Percentiles rank a stretch among this genome's conserved stretches.
Conservation (phyloP, 2,329 filamentous ascomycete species). For the Exserohilum rostratum region DNA sequence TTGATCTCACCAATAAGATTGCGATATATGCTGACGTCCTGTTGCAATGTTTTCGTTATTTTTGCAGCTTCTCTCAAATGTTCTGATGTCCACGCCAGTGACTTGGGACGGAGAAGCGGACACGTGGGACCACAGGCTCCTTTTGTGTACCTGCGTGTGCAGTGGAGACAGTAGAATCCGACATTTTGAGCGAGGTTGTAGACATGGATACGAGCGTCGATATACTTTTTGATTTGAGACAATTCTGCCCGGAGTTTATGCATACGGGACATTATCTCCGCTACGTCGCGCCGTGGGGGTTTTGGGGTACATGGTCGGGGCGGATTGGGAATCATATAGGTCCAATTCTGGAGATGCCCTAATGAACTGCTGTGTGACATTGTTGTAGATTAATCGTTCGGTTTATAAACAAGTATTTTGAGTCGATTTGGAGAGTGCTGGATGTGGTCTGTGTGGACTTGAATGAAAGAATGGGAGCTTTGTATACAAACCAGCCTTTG, state of each 20-base stretch:
- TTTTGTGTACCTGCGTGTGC: neutral
- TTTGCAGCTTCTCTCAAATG: neutral
- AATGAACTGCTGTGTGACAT: no score
- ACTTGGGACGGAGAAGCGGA: neutral
- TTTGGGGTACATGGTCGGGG: neutral
- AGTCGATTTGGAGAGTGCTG: no score
- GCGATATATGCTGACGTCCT: neutral
- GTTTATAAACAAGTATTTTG: no score
- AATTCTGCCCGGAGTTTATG: neutral
- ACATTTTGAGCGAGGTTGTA: neutral
- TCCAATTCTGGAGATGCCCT: neutral
- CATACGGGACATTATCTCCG: neutral
- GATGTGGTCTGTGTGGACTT: no score
- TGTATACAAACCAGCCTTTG: no score
- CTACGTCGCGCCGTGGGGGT: neutral
- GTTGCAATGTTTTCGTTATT: neutral
- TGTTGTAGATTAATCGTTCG: no score
- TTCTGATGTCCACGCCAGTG: neutral
- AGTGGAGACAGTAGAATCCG: neutral
- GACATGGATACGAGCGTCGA: neutral
- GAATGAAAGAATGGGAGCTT: no score
- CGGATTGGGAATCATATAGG: neutral
- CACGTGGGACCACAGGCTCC: constrained; percentile 3
- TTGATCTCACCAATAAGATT: neutral
- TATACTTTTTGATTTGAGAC: neutral